Evolutionary conservation across 2,329 filamentous ascomycete genomes (phyloP).

Genomic region (Diaporthe caulivora): DNA sequence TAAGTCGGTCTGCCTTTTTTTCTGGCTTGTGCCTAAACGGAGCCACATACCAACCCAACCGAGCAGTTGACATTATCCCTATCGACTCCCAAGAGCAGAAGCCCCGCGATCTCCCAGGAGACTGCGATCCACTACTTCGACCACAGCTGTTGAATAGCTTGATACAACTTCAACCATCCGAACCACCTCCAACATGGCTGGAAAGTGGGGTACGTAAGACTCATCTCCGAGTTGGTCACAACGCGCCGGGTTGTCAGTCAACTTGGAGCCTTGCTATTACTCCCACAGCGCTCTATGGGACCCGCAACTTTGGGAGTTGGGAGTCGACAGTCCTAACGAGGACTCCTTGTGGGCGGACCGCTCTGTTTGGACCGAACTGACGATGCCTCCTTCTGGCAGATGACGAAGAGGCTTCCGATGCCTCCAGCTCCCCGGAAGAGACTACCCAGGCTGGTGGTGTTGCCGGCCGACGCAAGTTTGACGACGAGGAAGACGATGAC

Average conservation of each 20-base stretch:
- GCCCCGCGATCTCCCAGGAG: not conserved
- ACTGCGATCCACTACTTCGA: not conserved
- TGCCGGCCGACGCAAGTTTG: constrained; percentile 76
- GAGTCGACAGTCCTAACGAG: not conserved
- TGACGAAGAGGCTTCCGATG: constrained; percentile 53
- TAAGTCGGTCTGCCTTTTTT: constrained; percentile 30
- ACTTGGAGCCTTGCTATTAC: not conserved
- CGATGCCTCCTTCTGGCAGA: constrained; percentile 41
- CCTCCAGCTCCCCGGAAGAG: constrained; percentile 50
- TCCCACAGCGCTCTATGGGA: not conserved
- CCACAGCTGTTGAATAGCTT: too few relatives aligned
- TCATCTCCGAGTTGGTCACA: constrained; percentile 1
- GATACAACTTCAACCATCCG: not conserved
- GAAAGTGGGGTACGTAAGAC: constrained; percentile 40
- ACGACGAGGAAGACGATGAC: constrained; percentile 88
- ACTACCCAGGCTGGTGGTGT: constrained; percentile 52
- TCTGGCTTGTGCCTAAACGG: constrained; percentile 21
- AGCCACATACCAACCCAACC: constrained; percentile 30
- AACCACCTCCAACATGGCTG: constrained; percentile 30
- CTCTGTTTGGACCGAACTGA: constrained; percentile 38
- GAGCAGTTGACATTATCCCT: constrained; percentile 30
- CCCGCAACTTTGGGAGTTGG: not conserved
- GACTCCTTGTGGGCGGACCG: constrained; percentile 40
- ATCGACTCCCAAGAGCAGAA: not conserved
- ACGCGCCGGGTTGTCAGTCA: not conserved